phyloP scores from a whole-genome alignment of 169 alveolate genomes.

The Perkinsus chesapeaki region DNA sequence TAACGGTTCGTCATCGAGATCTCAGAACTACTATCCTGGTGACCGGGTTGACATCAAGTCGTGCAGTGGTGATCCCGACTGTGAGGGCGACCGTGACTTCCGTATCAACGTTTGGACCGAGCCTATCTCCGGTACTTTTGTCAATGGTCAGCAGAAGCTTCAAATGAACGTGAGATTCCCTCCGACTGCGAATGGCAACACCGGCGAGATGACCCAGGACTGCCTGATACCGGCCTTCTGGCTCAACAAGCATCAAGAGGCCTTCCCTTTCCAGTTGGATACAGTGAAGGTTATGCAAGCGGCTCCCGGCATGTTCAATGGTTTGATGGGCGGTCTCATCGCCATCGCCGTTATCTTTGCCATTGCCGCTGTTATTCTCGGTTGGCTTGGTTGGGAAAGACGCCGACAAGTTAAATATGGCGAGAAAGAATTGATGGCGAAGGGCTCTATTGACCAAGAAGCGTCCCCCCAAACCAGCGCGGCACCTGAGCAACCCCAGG shows the following conservation, averaged over 20 bases:
- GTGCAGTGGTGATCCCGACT: neutral
- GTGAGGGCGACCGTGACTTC: constrained; percentile 1
- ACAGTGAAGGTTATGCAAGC: neutral
- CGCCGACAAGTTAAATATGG: neutral
- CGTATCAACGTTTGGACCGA: neutral
- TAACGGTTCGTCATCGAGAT: neutral
- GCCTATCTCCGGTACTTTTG: neutral
- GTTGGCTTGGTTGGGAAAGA: neutral
- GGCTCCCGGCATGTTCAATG: neutral
- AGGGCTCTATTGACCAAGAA: neutral
- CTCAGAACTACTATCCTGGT: neutral
- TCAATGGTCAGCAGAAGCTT: neutral
- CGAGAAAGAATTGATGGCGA: neutral
- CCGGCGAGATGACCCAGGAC: neutral
- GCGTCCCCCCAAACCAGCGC: too few species aligned
- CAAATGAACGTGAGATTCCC: neutral
- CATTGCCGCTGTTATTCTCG: neutral
- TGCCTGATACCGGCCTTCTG: neutral
- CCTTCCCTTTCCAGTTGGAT: neutral
- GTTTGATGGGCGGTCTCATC: neutral
- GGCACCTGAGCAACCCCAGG: too few species aligned
- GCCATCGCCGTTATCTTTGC: neutral
- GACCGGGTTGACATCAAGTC: neutral
- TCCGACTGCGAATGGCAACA: neutral
- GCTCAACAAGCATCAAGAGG: neutral